Evolutionary conservation across 148 eudicot genomes (phyloP).

Genomic region (Heliamphora exappendiculata): DNA sequence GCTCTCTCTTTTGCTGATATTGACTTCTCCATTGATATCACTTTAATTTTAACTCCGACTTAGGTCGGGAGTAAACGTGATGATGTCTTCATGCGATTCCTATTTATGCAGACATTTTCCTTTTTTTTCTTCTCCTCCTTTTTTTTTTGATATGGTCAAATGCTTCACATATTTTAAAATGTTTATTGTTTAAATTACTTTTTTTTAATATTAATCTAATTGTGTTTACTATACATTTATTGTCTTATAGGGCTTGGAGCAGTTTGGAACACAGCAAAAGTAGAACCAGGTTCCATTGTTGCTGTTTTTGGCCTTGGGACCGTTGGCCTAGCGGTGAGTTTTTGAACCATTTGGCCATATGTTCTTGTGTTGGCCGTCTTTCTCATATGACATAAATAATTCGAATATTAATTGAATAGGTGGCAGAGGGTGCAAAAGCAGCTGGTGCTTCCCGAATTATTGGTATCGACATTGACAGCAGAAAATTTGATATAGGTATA

Average conservation of each 20-base stretch:
- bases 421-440: constrained; percentile 92
- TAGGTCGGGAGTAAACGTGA: not conserved
- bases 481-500: constrained; percentile 73
- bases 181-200: not conserved
- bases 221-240: not conserved
- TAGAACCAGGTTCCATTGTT: constrained; percentile 91
- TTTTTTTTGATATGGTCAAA: not conserved
- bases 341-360: not conserved
- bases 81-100: not conserved
- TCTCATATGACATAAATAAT: not conserved
- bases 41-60: not conserved
- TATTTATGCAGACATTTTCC: not conserved
- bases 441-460: constrained; percentile 90
- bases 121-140: not conserved
- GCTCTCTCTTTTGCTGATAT: not conserved
- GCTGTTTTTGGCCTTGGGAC: constrained; percentile 99
- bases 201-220: not conserved
- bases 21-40: not conserved
- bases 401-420: constrained; percentile 36
- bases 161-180: not conserved
- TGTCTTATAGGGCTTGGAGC: constrained; percentile 81
- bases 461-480: constrained; percentile 90
- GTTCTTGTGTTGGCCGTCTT: not conserved
- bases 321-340: constrained; percentile 91
- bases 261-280: constrained; percentile 99